These are phyloP conservation scores for Flaveria robusta DNA, from an alignment of 129 eudicot species.

Conservation along the genomic window DNA sequence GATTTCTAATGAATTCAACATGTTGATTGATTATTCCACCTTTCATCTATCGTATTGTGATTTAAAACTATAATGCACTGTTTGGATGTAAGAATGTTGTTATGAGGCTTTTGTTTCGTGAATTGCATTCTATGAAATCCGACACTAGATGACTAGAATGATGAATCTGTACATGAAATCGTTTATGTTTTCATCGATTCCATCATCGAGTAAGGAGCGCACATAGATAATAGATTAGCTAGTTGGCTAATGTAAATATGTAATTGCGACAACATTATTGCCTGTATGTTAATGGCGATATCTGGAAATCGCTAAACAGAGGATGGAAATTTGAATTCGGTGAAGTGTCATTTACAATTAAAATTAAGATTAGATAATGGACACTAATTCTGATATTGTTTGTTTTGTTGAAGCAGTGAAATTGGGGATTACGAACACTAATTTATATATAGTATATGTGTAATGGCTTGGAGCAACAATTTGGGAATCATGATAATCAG, in stretches of 20 bases:
- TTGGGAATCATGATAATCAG: background rate
- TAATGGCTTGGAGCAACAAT: constrained; percentile 4
- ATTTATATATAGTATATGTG: background rate
- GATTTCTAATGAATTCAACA: constrained; percentile 5
- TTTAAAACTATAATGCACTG: background rate
- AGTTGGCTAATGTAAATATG: too few species aligned
- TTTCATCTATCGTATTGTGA: background rate
- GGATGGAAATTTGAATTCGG: background rate
- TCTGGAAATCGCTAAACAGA: background rate
- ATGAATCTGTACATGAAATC: background rate
- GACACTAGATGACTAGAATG: too few species aligned
- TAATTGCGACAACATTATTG: background rate
- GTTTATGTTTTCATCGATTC: background rate
- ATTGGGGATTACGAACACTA: background rate
- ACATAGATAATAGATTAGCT: too few species aligned
- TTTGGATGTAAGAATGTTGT: background rate
- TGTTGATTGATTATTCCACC: constrained; percentile 7
- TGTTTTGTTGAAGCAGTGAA: background rate
- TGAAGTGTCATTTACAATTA: background rate
- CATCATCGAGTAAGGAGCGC: too few species aligned
- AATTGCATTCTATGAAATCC: background rate
- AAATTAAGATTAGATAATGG: background rate
- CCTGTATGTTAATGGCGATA: background rate
- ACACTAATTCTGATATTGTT: background rate
- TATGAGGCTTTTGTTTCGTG: background rate